Conservation (phyloP, 768 basidiomycete species). For the Calocybe cyanea region DNA sequence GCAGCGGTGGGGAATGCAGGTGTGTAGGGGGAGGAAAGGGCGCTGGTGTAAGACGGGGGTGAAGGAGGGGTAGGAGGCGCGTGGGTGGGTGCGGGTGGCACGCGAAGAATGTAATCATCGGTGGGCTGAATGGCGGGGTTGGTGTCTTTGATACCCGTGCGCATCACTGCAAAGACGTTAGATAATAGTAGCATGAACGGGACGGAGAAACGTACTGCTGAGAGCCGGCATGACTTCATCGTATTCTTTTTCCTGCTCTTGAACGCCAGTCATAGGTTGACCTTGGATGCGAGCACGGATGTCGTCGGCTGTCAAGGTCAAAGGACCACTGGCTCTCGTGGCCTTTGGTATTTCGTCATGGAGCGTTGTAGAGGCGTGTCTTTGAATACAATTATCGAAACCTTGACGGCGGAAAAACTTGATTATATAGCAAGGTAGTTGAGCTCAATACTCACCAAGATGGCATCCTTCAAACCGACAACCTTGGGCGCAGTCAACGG, state of each 20-base stretch:
- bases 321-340: constrained; percentile 34
- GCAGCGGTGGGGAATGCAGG: no score
- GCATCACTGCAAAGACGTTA: constrained; percentile 77
- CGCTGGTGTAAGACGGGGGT: not conserved
- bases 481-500: no score
- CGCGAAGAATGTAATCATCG: constrained; percentile 28
- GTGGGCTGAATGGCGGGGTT: not conserved
- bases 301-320: constrained; percentile 55
- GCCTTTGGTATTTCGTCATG: no score
- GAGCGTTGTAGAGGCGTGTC: no score
- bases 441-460: no score
- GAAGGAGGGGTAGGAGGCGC: constrained; percentile 22
- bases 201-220: constrained; percentile 41
- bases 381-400: no score
- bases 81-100: constrained; percentile 27
- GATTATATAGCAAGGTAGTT: no score
- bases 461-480: no score
- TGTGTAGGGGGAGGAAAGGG: not conserved
- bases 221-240: constrained; percentile 71
- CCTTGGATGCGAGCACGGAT: constrained; percentile 51
- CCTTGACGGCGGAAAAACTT: no score
- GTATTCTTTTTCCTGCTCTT: constrained; percentile 24
- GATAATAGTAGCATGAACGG: no score
- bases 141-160: constrained; percentile 45
- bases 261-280: not conserved